These are phyloP conservation scores for Aspergillus baeticus DNA, from an alignment of 495 filamentous ascomycete species.

Conservation along the genomic window DNA sequence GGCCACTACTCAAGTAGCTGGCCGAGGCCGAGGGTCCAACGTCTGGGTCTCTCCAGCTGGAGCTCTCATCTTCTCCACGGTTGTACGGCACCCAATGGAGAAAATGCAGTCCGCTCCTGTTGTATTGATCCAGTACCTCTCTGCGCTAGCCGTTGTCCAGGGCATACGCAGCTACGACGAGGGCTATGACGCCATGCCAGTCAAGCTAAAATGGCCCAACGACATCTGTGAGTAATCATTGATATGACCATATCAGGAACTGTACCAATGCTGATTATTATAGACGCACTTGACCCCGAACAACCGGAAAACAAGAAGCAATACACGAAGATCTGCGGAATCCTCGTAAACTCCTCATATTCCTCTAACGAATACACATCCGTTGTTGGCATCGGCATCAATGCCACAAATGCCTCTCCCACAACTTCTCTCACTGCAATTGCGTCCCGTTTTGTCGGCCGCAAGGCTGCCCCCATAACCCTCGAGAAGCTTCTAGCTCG, in stretches of 20 bases:
- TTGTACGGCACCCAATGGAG: constrained; percentile 75
- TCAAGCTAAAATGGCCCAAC: constrained; percentile 97
- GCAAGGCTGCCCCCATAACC: constrained; percentile 51
- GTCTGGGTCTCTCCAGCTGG: constrained; percentile 94
- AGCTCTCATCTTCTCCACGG: constrained; percentile 79
- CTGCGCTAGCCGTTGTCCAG: constrained; percentile 84
- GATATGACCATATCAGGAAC: neutral
- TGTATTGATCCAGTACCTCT: constrained; percentile 91
- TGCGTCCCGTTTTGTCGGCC: constrained; percentile 44
- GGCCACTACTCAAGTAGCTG: constrained; percentile 88
- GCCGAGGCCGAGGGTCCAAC: constrained; percentile 87
- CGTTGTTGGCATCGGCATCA: constrained; percentile 86
- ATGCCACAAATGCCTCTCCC: constrained; percentile 80
- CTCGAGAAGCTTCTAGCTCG: constrained; percentile 82
- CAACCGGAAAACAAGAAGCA: constrained; percentile 51
- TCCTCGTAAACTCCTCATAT: constrained; percentile 88
- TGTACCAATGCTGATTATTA: neutral
- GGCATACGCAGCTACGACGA: constrained; percentile 78
- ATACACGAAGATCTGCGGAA: constrained; percentile 92
- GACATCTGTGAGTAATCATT: constrained; percentile 66
- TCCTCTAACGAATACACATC: constrained; percentile 75
- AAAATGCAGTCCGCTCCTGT: constrained; percentile 74
- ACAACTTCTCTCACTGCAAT: constrained; percentile 84
- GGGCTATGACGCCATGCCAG: constrained; percentile 70
- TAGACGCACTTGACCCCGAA: constrained; percentile 71